These are phyloP conservation scores for Solanum sparsipilum DNA, from an alignment of 257 asterid species.

Conservation along the genomic window DNA sequence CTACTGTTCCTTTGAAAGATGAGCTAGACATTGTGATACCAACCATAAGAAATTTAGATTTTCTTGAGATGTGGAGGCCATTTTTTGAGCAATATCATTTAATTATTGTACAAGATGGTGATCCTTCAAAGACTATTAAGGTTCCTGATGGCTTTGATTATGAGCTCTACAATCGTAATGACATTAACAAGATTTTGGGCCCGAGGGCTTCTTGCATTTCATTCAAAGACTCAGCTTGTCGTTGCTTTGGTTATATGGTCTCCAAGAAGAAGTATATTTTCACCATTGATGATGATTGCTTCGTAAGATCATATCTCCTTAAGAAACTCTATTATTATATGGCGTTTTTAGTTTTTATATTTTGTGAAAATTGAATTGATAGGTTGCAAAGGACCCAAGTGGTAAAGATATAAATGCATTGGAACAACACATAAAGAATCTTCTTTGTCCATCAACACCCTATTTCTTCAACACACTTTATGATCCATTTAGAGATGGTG, in stretches of 20 bases:
- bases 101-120: constrained; percentile 91
- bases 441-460: constrained; percentile 75
- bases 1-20: constrained; percentile 47
- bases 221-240: constrained; percentile 92
- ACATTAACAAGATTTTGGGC: constrained; percentile 68
- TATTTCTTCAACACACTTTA: constrained; percentile 85
- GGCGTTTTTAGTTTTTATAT: background rate
- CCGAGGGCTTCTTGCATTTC: constrained; percentile 80
- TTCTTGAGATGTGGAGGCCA: constrained; percentile 93
- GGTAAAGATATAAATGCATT: constrained; percentile 69
- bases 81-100: constrained; percentile 72
- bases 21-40: constrained; percentile 90
- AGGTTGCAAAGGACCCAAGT: constrained; percentile 86
- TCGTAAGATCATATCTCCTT: constrained; percentile 28
- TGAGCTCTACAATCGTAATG: constrained; percentile 76
- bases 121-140: constrained; percentile 63
- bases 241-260: constrained; percentile 90
- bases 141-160: constrained; percentile 79
- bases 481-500: constrained; percentile 75
- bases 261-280: constrained; percentile 93
- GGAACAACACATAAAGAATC: constrained; percentile 72
- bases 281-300: constrained; percentile 94
- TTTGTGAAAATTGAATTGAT: background rate
- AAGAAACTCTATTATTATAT: background rate
- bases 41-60: constrained; percentile 78